A percentile compares a stretch with the other conserved stretches of the same genome.
Conservation (phyloP, 192 early-diverging fungal species). For the Martensiomyces pterosporus region DNA sequence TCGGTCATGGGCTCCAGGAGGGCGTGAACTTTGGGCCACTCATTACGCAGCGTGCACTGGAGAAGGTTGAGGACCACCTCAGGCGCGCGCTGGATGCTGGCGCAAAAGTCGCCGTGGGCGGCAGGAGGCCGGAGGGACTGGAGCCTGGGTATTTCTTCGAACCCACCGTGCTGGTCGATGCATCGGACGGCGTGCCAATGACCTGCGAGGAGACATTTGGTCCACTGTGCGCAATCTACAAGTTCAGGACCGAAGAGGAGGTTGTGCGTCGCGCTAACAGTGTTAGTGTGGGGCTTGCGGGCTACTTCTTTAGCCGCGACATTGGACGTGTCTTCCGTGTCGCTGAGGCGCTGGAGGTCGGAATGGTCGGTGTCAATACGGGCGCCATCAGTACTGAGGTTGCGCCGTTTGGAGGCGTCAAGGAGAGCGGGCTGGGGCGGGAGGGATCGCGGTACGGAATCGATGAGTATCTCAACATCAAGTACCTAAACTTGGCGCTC, state of each 20-base stretch:
- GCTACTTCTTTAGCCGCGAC: constrained; percentile 79
- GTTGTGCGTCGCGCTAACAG: constrained; percentile 72
- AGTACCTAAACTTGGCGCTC: constrained; percentile 30
- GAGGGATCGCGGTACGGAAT: constrained; percentile 53
- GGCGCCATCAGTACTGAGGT: constrained; percentile 53
- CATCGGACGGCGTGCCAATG: constrained; percentile 65
- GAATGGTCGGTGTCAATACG: constrained; percentile 90
- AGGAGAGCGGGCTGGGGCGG: constrained; percentile 56
- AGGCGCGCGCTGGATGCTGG: constrained; percentile 70
- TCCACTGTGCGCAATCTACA: constrained; percentile 75
- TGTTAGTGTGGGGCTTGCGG: constrained; percentile 71
- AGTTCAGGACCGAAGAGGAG: constrained; percentile 76
- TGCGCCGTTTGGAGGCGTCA: constrained; percentile 63
- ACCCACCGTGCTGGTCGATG: constrained; percentile 74
- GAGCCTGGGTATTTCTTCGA: constrained; percentile 60
- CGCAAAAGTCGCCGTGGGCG: constrained; percentile 66
- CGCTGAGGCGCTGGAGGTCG: constrained; percentile 73
- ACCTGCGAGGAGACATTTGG: constrained; percentile 86
- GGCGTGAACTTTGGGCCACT: constrained; percentile 74
- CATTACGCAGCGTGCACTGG: constrained; percentile 64
- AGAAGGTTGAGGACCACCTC: constrained; percentile 66
- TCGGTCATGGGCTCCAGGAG: constrained; percentile 71
- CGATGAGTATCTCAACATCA: constrained; percentile 49
- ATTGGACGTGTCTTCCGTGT: constrained; percentile 73
- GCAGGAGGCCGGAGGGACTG: constrained; percentile 32